Evolutionary conservation across 129 eudicot species (phyloP).

Genomic region (Tagetes patula): DNA sequence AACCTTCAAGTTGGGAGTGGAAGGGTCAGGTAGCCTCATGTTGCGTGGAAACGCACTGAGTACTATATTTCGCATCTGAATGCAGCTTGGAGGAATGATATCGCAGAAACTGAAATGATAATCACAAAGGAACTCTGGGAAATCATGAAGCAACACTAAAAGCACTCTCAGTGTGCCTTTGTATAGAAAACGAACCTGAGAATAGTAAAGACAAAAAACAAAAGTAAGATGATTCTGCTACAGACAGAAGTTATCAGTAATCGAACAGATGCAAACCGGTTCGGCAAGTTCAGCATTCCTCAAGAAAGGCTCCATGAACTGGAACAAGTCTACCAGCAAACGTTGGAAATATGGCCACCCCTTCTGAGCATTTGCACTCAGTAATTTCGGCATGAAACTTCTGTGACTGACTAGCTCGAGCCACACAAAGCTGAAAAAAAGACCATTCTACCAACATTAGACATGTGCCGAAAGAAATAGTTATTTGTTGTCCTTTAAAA

Average conservation of each 20-base stretch:
- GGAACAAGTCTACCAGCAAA: slow-evolving; percentile 81
- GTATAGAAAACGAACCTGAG: slow-evolving; percentile 87
- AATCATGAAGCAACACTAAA: slow-evolving; percentile 96
- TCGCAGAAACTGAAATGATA: slow-evolving; percentile 99
- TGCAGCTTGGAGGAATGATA: slow-evolving; percentile 97
- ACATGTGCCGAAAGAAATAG: background rate
- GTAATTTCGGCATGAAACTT: slow-evolving; percentile 95
- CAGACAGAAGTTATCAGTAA: background rate
- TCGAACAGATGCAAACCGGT: slow-evolving; percentile 51
- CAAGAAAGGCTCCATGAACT: slow-evolving; percentile 95
- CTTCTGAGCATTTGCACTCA: slow-evolving; percentile 80
- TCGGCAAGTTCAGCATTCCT: slow-evolving; percentile 87
- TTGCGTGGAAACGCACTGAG: slow-evolving; percentile 98
- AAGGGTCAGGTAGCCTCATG: slow-evolving; percentile 99
- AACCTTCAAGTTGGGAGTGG: slow-evolving; percentile 98
- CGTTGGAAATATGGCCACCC: slow-evolving; percentile 96
- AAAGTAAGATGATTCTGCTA: background rate
- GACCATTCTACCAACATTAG: background rate
- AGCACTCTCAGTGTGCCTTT: slow-evolving; percentile 93
- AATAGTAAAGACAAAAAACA: background rate
- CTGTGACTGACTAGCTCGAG: slow-evolving; percentile 96
- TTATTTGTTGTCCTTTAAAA: background rate
- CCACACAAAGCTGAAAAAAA: slow-evolving; percentile 84
- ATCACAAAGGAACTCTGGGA: slow-evolving; percentile 95
- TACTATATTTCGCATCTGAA: slow-evolving; percentile 94